phyloP scores from a whole-genome alignment of 192 early-diverging fungal species.

The Umbelopsis vinacea region DNA sequence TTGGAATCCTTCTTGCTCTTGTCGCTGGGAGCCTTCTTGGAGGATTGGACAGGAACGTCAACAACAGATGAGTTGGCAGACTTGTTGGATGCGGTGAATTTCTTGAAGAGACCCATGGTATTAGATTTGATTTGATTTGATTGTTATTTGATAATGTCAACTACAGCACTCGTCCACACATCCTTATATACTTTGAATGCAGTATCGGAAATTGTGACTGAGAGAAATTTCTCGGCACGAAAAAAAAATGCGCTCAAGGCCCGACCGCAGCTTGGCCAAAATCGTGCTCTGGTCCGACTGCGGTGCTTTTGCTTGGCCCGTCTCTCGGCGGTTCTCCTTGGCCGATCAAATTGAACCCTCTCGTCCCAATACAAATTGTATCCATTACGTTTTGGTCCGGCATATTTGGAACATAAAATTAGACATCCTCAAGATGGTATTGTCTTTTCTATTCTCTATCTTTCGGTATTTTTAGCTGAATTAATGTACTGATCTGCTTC shows the following conservation, averaged over 20 bases:
- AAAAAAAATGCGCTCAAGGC: background rate
- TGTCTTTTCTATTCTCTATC: too few species aligned
- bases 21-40: background rate
- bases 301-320: slow-evolving; percentile 4
- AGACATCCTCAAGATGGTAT: too few species aligned
- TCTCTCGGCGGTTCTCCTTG: slow-evolving; percentile 2
- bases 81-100: background rate
- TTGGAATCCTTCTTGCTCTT: background rate
- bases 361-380: slow-evolving; percentile 6
- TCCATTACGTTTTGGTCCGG: too few species aligned
- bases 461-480: too few species aligned
- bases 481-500: too few species aligned
- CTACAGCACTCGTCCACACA: background rate
- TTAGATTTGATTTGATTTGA: background rate
- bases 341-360: background rate
- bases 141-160: background rate
- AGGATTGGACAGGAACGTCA: slow-evolving; percentile 1
- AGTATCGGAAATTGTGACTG: background rate
- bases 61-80: slow-evolving; percentile 16
- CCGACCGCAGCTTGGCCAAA: background rate
- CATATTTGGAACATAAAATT: too few species aligned
- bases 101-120: slow-evolving; percentile 20
- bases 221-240: background rate
- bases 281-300: background rate
- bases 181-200: slow-evolving; percentile 3